Conservation (phyloP, 441 rosid genomes). For the Adansonia rubrostipa region DNA sequence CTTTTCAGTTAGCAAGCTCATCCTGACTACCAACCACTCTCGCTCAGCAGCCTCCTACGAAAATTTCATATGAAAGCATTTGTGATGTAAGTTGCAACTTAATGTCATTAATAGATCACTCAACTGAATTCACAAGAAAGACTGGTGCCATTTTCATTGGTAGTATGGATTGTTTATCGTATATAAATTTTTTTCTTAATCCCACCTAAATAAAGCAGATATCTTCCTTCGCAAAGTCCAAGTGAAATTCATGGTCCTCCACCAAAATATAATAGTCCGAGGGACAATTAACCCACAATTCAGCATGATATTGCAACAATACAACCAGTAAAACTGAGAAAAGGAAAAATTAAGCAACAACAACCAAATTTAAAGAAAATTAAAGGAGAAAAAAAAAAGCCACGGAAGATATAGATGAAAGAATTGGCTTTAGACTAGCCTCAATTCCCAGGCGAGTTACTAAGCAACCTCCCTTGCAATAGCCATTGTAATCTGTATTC, state of each 20-base stretch:
- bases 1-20: background rate
- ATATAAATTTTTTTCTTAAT: background rate
- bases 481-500: constrained; percentile 76
- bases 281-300: background rate
- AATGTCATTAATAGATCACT: background rate
- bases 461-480: constrained; percentile 94
- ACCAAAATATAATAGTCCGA: background rate
- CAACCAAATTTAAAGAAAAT: background rate
- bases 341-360: constrained; percentile 1
- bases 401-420: background rate
- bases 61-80: background rate
- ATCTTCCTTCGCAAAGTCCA: background rate
- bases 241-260: background rate
- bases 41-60: background rate
- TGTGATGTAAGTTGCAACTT: background rate
- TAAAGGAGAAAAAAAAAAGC: background rate
- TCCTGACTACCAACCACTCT: background rate
- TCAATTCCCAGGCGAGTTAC: constrained; percentile 90
- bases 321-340: background rate
- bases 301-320: background rate
- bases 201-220: constrained; percentile 1
- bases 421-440: constrained; percentile 45
- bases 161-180: constrained; percentile 12
- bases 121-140: background rate
- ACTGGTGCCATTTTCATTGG: background rate